These are phyloP conservation scores for Hippophae tibetana DNA, from an alignment of 306 rosid genomes.

Conservation along the genomic window DNA sequence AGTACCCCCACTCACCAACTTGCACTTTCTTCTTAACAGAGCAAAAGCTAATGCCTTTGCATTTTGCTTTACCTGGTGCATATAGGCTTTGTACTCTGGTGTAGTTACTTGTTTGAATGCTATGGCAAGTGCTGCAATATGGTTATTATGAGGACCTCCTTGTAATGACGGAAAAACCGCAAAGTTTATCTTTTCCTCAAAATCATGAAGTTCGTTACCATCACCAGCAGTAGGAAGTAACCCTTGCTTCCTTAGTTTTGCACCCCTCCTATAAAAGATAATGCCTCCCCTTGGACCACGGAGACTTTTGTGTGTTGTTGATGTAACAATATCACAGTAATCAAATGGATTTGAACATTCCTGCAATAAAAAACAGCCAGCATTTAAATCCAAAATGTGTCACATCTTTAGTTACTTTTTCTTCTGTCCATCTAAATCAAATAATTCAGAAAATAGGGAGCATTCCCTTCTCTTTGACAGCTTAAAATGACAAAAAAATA, in stretches of 20 bases:
- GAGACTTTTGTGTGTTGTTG: conserved; percentile 88
- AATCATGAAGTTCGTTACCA: conserved; percentile 39
- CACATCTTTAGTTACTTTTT: too few species aligned
- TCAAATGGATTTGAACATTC: conserved; percentile 67
- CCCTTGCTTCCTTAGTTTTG: conserved; percentile 50
- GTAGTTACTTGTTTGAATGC: conserved; percentile 77
- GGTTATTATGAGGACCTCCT: conserved; percentile 90
- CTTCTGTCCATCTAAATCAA: too few species aligned
- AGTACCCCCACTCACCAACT: conserved; percentile 77
- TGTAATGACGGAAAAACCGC: conserved; percentile 68
- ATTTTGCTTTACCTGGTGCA: conserved; percentile 77
- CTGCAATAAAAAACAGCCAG: conserved; percentile 27
- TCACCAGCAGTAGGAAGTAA: conserved; percentile 35
- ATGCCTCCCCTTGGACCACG: conserved; percentile 89
- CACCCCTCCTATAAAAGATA: conserved; percentile 60
- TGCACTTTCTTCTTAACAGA: conserved; percentile 71
- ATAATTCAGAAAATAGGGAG: too few species aligned
- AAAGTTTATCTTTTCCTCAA: conserved; percentile 76
- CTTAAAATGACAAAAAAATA: too few species aligned
- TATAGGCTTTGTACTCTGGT: conserved; percentile 61
- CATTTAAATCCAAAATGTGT: not conserved
- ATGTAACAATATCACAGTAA: conserved; percentile 69
- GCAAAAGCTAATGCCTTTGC: conserved; percentile 70
- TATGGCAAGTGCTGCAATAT: conserved; percentile 76
- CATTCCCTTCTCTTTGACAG: too few species aligned